A percentile compares a stretch with the other conserved stretches of the same genome.
These are phyloP conservation scores for Melampsora americana DNA, from an alignment of 1,284 basidiomycete genomes.

Conservation along the genomic window DNA sequence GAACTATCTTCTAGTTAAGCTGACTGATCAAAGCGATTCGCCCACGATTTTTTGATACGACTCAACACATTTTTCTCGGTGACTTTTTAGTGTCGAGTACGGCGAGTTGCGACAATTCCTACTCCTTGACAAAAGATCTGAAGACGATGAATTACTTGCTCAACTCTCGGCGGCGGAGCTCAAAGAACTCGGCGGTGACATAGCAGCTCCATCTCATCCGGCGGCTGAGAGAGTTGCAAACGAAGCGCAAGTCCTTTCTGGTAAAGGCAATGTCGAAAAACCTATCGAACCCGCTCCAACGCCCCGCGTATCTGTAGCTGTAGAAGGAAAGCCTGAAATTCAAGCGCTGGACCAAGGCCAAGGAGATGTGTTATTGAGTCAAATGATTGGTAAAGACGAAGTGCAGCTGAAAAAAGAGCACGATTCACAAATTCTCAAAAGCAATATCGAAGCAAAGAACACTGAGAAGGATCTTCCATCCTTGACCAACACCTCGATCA, in stretches of 20 bases:
- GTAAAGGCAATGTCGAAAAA: background rate
- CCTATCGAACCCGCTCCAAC: background rate
- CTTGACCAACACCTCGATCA: background rate
- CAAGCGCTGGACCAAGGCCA: background rate
- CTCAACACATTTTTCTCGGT: background rate
- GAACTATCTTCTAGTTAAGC: no score
- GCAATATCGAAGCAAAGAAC: background rate
- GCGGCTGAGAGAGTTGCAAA: background rate
- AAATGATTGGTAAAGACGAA: conserved; percentile 6
- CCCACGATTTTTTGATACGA: no score
- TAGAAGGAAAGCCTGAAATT: background rate
- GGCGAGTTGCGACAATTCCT: conserved; percentile 1
- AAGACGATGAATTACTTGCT: conserved; percentile 4
- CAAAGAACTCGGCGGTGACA: background rate
- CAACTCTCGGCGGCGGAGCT: background rate
- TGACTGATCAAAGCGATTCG: no score
- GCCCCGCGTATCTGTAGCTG: background rate
- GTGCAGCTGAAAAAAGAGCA: background rate
- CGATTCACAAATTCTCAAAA: background rate
- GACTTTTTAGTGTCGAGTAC: background rate
- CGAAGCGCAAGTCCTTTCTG: background rate
- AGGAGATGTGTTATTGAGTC: background rate
- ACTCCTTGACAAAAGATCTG: background rate
- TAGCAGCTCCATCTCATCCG: background rate
- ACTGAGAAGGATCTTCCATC: background rate